A percentile compares a stretch with the other conserved stretches of the same genome.
These are phyloP conservation scores for Heliocybe sulcata DNA, from an alignment of 1,284 basidiomycete species.

Conservation along the genomic window DNA sequence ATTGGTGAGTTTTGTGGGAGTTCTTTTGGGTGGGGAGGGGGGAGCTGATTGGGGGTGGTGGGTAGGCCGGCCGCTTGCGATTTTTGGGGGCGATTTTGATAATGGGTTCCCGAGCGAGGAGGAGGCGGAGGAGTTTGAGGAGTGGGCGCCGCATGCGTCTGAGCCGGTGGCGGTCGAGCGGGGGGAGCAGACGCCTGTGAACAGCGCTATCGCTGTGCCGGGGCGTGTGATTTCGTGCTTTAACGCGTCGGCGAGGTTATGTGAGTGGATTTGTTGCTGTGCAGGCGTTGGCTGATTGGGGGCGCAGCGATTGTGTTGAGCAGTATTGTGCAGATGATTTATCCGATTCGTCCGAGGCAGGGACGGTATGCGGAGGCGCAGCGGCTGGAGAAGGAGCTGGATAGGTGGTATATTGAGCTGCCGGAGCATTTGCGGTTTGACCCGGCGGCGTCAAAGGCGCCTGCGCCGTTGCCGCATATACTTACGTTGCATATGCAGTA, in stretches of 20 bases:
- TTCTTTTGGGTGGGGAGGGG: constrained; percentile 4
- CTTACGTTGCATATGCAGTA: constrained; percentile 81
- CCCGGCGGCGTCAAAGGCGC: constrained; percentile 32
- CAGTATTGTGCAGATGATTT: constrained; percentile 67
- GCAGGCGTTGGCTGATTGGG: no score
- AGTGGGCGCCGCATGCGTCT: constrained; percentile 39
- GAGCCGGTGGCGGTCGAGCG: constrained; percentile 26
- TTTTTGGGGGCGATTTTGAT: constrained; percentile 78
- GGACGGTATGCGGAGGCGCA: constrained; percentile 52
- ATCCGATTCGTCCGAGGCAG: constrained; percentile 55
- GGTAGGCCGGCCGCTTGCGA: constrained; percentile 63
- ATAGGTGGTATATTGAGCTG: constrained; percentile 74
- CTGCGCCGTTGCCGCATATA: constrained; percentile 50
- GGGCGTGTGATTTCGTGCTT: constrained; percentile 67
- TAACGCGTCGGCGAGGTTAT: constrained; percentile 65
- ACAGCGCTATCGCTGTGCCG: constrained; percentile 30
- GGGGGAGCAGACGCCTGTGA: constrained; percentile 16
- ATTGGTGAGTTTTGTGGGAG: constrained; percentile 49
- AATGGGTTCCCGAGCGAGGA: constrained; percentile 60
- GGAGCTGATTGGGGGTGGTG: not conserved
- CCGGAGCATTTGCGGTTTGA: constrained; percentile 65
- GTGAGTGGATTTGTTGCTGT: constrained; percentile 33
- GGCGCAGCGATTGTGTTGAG: constrained; percentile 52
- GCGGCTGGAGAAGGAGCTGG: constrained; percentile 59
- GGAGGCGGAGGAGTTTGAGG: constrained; percentile 60